Evolutionary conservation across 805 yeast species (phyloP).

Genomic region (Teunomyces tritomae): DNA sequence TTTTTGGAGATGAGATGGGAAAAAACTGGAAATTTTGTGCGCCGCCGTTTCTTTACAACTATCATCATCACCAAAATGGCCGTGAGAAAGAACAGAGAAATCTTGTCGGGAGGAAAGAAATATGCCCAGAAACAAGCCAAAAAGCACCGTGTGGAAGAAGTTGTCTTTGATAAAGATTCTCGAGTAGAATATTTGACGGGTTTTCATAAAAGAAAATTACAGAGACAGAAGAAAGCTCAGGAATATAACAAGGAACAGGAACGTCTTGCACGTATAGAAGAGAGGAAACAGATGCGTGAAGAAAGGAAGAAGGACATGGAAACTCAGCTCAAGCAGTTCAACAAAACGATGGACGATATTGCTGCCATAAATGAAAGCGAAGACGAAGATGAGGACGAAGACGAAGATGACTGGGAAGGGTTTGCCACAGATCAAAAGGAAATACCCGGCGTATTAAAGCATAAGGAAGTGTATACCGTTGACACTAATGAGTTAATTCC

Average conservation of each 20-base stretch:
- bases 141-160: slow-evolving; percentile 75
- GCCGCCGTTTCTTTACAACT: neutral
- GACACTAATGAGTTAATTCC: slow-evolving; percentile 20
- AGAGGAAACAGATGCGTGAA: slow-evolving; percentile 66
- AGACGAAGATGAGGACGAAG: neutral
- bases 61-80: slow-evolving; percentile 13
- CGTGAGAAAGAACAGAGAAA: slow-evolving; percentile 64
- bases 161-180: slow-evolving; percentile 76
- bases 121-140: slow-evolving; percentile 68
- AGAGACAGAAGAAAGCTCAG: slow-evolving; percentile 83
- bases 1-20: neutral
- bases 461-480: slow-evolving; percentile 30
- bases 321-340: slow-evolving; percentile 57
- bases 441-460: slow-evolving; percentile 12
- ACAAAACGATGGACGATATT: slow-evolving; percentile 39
- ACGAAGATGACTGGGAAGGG: slow-evolving; percentile 40
- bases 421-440: slow-evolving; percentile 15
- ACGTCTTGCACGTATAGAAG: slow-evolving; percentile 68
- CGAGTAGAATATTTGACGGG: slow-evolving; percentile 87
- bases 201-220: slow-evolving; percentile 88
- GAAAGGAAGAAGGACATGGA: slow-evolving; percentile 68
- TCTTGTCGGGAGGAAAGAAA: slow-evolving; percentile 82
- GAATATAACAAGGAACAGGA: slow-evolving; percentile 76
- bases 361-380: slow-evolving; percentile 12
- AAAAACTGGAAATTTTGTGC: slow-evolving; percentile 1